Evolutionary conservation across 805 yeast species (phyloP).

Genomic region (Limtongozyma cylindracea): DNA sequence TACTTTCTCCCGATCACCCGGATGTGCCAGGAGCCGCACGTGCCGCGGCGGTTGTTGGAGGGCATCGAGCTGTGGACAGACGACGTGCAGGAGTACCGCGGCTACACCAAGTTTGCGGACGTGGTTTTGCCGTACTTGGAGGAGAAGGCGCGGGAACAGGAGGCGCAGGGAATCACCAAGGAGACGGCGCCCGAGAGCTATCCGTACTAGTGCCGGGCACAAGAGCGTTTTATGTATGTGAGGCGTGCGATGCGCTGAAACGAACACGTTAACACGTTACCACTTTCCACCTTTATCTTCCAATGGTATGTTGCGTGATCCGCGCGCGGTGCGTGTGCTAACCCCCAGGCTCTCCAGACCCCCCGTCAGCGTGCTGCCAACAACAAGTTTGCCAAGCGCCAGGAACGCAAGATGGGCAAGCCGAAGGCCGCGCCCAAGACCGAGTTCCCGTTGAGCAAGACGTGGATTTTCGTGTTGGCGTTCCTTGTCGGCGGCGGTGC

Average conservation of each 20-base stretch:
- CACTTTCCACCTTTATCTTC: too few relatives aligned
- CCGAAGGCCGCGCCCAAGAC: constrained; percentile 16
- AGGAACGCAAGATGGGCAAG: constrained; percentile 55
- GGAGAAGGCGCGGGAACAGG: constrained; percentile 8
- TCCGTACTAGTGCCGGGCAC: not conserved
- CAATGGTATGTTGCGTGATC: too few relatives aligned
- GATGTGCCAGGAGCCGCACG: constrained; percentile 29
- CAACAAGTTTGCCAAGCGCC: constrained; percentile 50
- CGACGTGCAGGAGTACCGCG: constrained; percentile 36
- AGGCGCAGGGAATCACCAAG: constrained; percentile 11
- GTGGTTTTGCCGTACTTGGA: constrained; percentile 24
- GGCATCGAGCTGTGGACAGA: constrained; percentile 34
- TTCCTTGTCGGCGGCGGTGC: constrained; percentile 73
- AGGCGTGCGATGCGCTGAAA: too few relatives aligned
- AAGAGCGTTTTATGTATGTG: too few relatives aligned
- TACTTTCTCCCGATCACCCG: constrained; percentile 30
- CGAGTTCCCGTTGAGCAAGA: constrained; percentile 27
- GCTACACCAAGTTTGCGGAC: constrained; percentile 25
- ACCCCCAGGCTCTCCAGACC: constrained; percentile 60
- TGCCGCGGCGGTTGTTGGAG: constrained; percentile 32
- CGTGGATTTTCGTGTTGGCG: constrained; percentile 34
- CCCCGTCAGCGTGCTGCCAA: constrained; percentile 80
- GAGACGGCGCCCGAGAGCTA: constrained; percentile 3
- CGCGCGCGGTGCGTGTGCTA: too few relatives aligned
- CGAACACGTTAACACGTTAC: too few relatives aligned